Evolutionary conservation across 129 eudicot species (phyloP).

Genomic region (Artemisia annua): DNA sequence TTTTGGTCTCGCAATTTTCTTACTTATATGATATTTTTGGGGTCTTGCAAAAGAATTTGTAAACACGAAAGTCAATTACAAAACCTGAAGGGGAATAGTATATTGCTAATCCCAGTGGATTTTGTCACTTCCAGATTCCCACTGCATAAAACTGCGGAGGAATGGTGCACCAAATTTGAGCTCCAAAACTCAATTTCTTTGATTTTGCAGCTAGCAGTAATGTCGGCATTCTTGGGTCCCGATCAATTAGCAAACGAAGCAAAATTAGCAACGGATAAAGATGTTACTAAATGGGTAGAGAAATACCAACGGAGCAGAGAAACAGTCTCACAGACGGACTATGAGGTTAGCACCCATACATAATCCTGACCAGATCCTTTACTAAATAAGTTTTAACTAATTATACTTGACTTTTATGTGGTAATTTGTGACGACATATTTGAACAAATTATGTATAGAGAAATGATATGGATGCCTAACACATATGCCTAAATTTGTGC

Average conservation of each 20-base stretch:
- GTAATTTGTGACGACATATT: neutral
- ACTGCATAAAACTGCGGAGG: too few species aligned
- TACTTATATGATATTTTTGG: too few species aligned
- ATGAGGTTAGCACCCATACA: constrained; percentile 55
- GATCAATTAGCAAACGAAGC: constrained; percentile 84
- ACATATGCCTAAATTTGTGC: too few species aligned
- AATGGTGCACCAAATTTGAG: neutral
- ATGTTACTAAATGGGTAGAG: constrained; percentile 83
- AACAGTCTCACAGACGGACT: constrained; percentile 92
- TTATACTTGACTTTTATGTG: neutral
- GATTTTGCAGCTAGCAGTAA: constrained; percentile 79
- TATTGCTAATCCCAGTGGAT: too few species aligned
- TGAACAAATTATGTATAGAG: neutral
- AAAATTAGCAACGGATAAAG: constrained; percentile 73
- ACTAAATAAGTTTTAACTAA: neutral
- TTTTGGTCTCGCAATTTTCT: too few species aligned
- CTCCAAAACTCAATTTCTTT: constrained; percentile 14
- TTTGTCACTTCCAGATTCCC: too few species aligned
- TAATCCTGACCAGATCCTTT: neutral
- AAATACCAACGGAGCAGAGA: constrained; percentile 97
- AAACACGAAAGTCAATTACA: too few species aligned
- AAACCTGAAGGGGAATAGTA: too few species aligned
- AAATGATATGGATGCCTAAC: too few species aligned
- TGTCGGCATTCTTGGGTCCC: constrained; percentile 98
- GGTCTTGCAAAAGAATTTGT: too few species aligned